Evolutionary conservation across 2,329 filamentous ascomycete species (phyloP).

Genomic region (Pezicula neosporulosa): DNA sequence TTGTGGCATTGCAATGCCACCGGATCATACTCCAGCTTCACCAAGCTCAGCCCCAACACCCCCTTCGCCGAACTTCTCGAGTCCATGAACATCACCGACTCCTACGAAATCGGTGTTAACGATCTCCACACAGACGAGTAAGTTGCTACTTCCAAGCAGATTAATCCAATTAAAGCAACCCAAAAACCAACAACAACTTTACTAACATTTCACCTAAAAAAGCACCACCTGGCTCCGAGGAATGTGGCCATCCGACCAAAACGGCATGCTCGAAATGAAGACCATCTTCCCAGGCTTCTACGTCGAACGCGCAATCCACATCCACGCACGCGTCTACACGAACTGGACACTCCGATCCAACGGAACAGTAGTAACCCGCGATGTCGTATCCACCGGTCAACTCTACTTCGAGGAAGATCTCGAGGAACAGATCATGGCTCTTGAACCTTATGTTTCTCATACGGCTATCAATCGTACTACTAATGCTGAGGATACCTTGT

Average conservation of each 20-base stretch:
- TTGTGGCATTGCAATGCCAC: neutral
- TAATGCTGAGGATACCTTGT: slow-evolving; percentile 11
- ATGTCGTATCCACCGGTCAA: slow-evolving; percentile 4
- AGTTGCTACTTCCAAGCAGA: too few relatives aligned
- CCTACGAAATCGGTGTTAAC: neutral
- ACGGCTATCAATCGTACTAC: slow-evolving; percentile 8
- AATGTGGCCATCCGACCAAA: neutral
- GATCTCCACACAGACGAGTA: neutral
- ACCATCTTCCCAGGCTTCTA: neutral
- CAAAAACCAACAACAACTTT: too few relatives aligned
- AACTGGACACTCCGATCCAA: slow-evolving; percentile 3
- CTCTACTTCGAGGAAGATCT: slow-evolving; percentile 3
- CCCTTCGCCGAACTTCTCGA: neutral
- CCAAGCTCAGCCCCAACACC: neutral
- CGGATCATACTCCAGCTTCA: neutral
- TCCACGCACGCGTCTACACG: neutral
- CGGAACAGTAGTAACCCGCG: slow-evolving; percentile 1
- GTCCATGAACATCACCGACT: neutral
- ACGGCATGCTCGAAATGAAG: neutral
- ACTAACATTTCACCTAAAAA: too few relatives aligned
- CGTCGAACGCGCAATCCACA: neutral
- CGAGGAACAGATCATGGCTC: slow-evolving; percentile 3
- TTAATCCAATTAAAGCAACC: too few relatives aligned
- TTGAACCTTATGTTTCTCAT: slow-evolving; percentile 5
- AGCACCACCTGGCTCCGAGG: neutral